These are phyloP conservation scores for Wickerhamomyces sp. DNA, from an alignment of 1,139 yeast genomes.

Conservation along the genomic window DNA sequence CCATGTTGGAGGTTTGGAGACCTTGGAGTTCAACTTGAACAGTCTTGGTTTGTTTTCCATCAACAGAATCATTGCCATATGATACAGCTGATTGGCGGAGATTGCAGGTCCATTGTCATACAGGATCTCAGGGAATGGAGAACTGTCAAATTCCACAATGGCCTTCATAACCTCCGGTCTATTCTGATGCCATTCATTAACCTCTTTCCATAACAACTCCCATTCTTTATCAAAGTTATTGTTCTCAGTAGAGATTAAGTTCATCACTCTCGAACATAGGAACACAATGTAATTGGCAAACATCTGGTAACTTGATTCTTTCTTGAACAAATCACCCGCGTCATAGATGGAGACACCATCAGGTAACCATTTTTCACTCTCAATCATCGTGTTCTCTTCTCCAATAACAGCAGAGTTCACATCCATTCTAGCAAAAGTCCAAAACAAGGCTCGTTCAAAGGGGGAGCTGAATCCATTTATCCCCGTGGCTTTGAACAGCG, in stretches of 20 bases:
- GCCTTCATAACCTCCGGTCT: constrained; percentile 32
- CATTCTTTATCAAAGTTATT: constrained; percentile 30
- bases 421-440: constrained; percentile 38
- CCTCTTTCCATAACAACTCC: constrained; percentile 32
- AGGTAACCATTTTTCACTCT: constrained; percentile 32
- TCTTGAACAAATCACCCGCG: constrained; percentile 23
- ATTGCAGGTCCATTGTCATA: constrained; percentile 35
- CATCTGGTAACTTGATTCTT: constrained; percentile 29
- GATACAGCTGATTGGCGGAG: constrained; percentile 36
- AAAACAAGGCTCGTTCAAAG: constrained; percentile 31
- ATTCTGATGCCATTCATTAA: constrained; percentile 31
- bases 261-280: constrained; percentile 32
- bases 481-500: constrained; percentile 32
- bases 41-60: constrained; percentile 35
- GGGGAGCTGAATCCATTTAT: constrained; percentile 33
- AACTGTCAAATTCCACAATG: constrained; percentile 24
- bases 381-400: constrained; percentile 31
- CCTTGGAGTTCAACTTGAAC: constrained; percentile 19
- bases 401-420: constrained; percentile 33
- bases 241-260: constrained; percentile 24
- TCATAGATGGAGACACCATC: constrained; percentile 22
- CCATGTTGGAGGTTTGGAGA: constrained; percentile 30
- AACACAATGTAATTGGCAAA: constrained; percentile 37
- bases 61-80: constrained; percentile 35
- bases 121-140: constrained; percentile 34